Conservation (phyloP, 2,329 filamentous ascomycete species). For the Teratosphaeria epicoccoides region DNA sequence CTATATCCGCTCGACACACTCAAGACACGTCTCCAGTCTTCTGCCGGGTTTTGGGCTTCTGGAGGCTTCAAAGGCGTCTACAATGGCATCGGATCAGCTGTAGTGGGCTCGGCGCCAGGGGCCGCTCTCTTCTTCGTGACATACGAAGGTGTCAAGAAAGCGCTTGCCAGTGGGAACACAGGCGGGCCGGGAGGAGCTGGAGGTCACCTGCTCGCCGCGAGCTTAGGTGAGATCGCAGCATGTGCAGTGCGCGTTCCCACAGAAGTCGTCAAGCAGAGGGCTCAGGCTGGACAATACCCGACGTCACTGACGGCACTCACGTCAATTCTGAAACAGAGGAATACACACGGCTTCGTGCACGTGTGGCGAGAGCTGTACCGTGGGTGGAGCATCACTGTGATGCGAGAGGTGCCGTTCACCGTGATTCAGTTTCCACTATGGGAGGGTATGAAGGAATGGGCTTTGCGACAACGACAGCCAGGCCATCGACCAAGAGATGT, state of each 20-base stretch:
- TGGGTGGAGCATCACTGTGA: conserved; percentile 83
- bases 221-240: conserved; percentile 78
- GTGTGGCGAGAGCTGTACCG: conserved; percentile 82
- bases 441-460: conserved; percentile 79
- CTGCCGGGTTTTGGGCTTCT: conserved; percentile 62
- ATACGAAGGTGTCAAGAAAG: conserved; percentile 21
- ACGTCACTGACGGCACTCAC: conserved; percentile 56
- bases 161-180: conserved; percentile 1
- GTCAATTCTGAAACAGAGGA: conserved; percentile 48
- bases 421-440: conserved; percentile 95
- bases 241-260: conserved; percentile 89
- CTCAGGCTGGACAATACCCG: conserved; percentile 76
- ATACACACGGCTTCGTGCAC: conserved; percentile 33
- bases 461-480: conserved; percentile 30
- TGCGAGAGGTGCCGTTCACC: conserved; percentile 94
- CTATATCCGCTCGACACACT: conserved; percentile 97
- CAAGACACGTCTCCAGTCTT: conserved; percentile 91
- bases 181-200: conserved; percentile 25
- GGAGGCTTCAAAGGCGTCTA: conserved; percentile 91
- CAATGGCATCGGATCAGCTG: conserved; percentile 76
- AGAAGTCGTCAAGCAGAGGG: conserved; percentile 93
- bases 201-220: conserved; percentile 73
- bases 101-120: conserved; percentile 84
- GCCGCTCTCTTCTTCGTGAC: conserved; percentile 83
- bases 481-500: conserved; percentile 37